Base-by-base conservation (phyloP, 192 early-diverging fungal genomes). In the Hyaloraphidium curvatum region DNA sequence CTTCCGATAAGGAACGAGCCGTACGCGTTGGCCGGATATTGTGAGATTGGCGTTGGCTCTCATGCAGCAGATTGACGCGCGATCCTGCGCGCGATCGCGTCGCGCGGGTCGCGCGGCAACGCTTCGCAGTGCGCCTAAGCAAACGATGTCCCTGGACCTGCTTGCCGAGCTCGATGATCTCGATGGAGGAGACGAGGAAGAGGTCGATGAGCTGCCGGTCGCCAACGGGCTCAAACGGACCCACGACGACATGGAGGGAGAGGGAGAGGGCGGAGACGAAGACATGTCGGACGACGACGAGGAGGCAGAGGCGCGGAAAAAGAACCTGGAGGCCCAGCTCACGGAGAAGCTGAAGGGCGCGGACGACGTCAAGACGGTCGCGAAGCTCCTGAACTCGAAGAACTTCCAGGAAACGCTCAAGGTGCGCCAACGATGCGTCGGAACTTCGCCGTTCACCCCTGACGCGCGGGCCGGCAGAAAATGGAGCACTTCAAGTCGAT, bases 141-240 rank as follows among this genome's bases (percentile, higher is more conserved):
- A 33, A 55, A 53, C 21, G 39, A 83, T 83, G 80, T 67, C 80
- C 41, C 68, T 87, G 57, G 83, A 87, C 60, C 65, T 93, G 26
- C 68, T 86, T 17, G 79, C 80, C n/a, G 92, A 97, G 55, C 73
- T 90, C 25, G 85, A 89, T 39, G 83, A 85, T 31, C 67, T 75
- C 31, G 74, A 67, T n/a, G n/a, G n/a, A 23, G 76, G 67, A 22
- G 74, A 74, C 16, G 67, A 70, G 7, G 63, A 61, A n/a, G 59
- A 52, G 23, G 33, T 11, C 7, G 63, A 66, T 17, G 65, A 63
- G n/a, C 53, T 28, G 55, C 35, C 52, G 59, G 39, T 14, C 23
- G 28, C 33, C 26, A 9, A 53, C 33, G 23, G 51, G 41, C 25
- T 48, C 43, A 14, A 70, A 66, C 17, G 64, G 57, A n/a, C n/a